Conservation (phyloP, 305 asterid genomes). For the Galium porrigens region DNA sequence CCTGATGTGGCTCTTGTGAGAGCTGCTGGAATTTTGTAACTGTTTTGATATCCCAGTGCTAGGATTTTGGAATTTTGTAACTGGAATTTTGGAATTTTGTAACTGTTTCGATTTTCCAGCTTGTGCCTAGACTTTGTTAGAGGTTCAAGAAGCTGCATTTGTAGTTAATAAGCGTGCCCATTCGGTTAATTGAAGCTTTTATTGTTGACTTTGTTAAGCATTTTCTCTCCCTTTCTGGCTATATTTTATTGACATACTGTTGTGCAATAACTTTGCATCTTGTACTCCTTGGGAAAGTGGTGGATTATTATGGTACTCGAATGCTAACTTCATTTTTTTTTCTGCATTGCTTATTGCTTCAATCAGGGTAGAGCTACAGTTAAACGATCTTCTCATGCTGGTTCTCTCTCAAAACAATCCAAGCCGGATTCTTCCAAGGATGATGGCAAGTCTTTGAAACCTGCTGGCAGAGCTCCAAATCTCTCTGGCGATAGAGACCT, state of each 20-base stretch:
- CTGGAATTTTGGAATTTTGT: too few relatives aligned
- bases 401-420: slow-evolving; percentile 56
- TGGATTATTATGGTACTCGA: neutral
- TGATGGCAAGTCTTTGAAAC: slow-evolving; percentile 54
- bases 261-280: neutral
- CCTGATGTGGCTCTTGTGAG: neutral
- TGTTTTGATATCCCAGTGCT: neutral
- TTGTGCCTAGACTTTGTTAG: neutral
- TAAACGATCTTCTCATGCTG: slow-evolving; percentile 49
- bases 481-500: slow-evolving; percentile 28
- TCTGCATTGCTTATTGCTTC: slow-evolving; percentile 9
- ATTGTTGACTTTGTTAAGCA: neutral
- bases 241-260: neutral
- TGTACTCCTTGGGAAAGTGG: neutral
- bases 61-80: neutral
- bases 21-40: neutral
- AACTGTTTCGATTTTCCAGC: neutral
- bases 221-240: neutral
- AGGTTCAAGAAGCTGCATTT: neutral
- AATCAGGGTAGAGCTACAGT: slow-evolving; percentile 45
- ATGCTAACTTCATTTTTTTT: neutral
- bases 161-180: too few relatives aligned
- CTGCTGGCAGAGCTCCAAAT: slow-evolving; percentile 37
- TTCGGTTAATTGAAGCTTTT: too few relatives aligned
- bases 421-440: slow-evolving; percentile 64